phyloP scores from a whole-genome alignment of 768 basidiomycete genomes.

The Boletus coccyginus region DNA sequence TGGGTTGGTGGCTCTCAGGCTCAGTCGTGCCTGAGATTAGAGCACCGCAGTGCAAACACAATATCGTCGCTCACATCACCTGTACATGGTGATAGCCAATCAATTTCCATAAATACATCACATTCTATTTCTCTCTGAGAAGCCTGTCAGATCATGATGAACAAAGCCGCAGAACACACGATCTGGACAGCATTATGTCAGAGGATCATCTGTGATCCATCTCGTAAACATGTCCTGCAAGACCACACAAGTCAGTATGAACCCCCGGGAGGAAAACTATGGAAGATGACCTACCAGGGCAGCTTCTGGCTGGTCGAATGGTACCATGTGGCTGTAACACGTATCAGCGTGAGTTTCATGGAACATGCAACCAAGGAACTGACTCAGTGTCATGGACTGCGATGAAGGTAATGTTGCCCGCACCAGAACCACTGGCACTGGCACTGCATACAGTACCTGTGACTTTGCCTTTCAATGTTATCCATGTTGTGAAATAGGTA shows the following conservation, averaged over 20 bases:
- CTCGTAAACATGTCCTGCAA: conserved; percentile 56
- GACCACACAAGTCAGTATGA: neutral
- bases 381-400: conserved; percentile 78
- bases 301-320: conserved; percentile 86
- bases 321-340: conserved; percentile 75
- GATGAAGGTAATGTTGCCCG: conserved; percentile 86
- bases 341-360: neutral
- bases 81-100: neutral
- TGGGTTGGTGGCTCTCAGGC: neutral
- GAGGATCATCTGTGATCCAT: conserved; percentile 56
- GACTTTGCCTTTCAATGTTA: conserved; percentile 47
- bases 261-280: neutral
- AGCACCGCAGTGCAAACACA: neutral
- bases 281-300: conserved; percentile 54
- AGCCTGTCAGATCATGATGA: neutral
- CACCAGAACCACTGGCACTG: conserved; percentile 58
- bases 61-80: neutral
- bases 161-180: neutral
- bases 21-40: neutral
- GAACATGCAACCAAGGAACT: conserved; percentile 22
- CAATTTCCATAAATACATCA: neutral
- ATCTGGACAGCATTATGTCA: conserved; percentile 24
- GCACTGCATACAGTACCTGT: conserved; percentile 73
- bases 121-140: neutral
- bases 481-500: too few relatives aligned